Conservation (phyloP, 441 rosid genomes). For the Metrosideros polymorpha region DNA sequence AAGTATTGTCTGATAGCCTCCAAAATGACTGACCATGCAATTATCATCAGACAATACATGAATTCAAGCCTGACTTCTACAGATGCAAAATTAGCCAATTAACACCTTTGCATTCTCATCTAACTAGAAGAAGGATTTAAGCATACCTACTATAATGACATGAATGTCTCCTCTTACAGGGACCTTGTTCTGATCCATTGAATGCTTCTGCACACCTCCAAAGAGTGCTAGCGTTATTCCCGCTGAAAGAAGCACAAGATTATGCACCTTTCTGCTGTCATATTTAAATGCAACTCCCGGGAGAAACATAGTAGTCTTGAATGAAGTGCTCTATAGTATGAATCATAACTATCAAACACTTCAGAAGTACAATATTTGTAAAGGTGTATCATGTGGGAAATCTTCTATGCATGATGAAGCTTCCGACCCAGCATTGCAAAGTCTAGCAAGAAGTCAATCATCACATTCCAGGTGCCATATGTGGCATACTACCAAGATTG, state of each 20-base stretch:
- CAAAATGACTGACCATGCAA: background rate
- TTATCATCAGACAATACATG: background rate
- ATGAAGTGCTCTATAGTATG: background rate
- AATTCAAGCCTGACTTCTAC: background rate
- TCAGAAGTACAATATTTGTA: background rate
- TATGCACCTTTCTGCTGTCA: background rate
- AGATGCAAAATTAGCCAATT: background rate
- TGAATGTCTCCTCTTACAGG: slow-evolving; percentile 99
- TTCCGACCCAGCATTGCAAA: background rate
- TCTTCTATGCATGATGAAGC: background rate
- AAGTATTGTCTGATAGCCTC: background rate
- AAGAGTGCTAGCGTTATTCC: slow-evolving; percentile 89
- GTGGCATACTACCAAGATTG: background rate
- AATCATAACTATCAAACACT: background rate
- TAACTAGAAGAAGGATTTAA: background rate
- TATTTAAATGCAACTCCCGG: background rate
- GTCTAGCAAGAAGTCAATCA: background rate
- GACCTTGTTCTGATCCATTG: slow-evolving; percentile 85
- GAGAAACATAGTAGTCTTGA: background rate
- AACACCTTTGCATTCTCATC: background rate
- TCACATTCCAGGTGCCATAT: background rate
- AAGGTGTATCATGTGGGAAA: background rate
- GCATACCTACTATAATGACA: slow-evolving; percentile 91
- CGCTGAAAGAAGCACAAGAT: slow-evolving; percentile 40
- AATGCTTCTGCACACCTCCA: slow-evolving; percentile 96